Base-by-base conservation (phyloP, 345 rosid genomes). In the Noccaea bulbosa region DNA sequence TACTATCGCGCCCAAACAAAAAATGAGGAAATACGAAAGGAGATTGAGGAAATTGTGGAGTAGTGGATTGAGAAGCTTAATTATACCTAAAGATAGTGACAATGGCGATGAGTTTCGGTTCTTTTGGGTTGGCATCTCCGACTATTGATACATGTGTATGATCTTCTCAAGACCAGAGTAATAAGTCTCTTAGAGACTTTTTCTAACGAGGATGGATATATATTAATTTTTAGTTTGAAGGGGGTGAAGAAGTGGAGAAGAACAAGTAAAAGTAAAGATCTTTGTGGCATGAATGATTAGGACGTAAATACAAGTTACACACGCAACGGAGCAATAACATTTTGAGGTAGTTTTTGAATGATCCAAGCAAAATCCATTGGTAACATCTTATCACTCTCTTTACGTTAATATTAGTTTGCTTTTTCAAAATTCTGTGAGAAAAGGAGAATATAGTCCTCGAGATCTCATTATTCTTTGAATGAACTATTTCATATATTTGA, bases 11-110 rank as follows among this genome's bases (percentile, higher is more conserved):
- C 93, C 92, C 70, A 27, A 3, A 4, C 30, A 27, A 27, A 27
- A 27, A 27, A 87, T 46, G 49, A 90, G 0, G 62, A 74, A 59
- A 71, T 63, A 74, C 14, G 70, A 77, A 60, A 92, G 44, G 44
- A 82, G 41, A 57, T 63, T 73, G 22, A 79, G 53, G 51, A 75
- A 70, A 34, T 80, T 84, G 38, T 83, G 83, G 34, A 74, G 39
- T 16, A 69, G 82, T 44, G 77, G 33, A 63, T 80, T 78, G 20
- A 87, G 34, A 16, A 71, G 65, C 52, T 81, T 80, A 35, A 40
- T 11, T 3, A 48, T 27, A 27, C 30, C 7, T n/a, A 38, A 32
- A 44, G 27, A 43, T 12, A 32, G 39, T 37, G 58, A 47, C 20
- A 30, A 60, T 4, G 41, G 33, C 9, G 46, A 30, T 50, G 70